These are phyloP conservation scores for Phytophthora boehmeriae DNA, from an alignment of 352 stramenopile genomes.

Conservation along the genomic window DNA sequence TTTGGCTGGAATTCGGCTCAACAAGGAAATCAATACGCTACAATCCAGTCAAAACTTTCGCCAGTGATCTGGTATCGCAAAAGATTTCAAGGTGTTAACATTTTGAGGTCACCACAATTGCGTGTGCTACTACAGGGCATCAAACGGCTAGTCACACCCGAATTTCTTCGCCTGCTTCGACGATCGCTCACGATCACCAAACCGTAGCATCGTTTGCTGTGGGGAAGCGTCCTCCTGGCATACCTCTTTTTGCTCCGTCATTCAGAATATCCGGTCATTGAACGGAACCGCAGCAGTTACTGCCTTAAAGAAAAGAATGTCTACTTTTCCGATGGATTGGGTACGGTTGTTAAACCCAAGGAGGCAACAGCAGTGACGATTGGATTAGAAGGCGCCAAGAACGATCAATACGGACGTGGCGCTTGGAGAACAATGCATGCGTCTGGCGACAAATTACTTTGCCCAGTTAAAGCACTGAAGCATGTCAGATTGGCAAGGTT, in stretches of 20 bases:
- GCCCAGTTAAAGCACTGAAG: slow-evolving; percentile 17
- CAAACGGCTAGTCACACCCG: slow-evolving; percentile 18
- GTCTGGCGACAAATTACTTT: slow-evolving; percentile 10
- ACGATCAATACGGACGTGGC: slow-evolving; percentile 26
- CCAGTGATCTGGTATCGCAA: slow-evolving; percentile 26
- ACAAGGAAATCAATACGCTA: slow-evolving; percentile 19
- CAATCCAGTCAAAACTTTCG: slow-evolving; percentile 22
- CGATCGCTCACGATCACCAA: not conserved
- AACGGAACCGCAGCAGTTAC: not conserved
- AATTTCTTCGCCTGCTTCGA: slow-evolving; percentile 11
- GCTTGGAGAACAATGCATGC: slow-evolving; percentile 29
- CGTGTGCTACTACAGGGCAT: slow-evolving; percentile 19
- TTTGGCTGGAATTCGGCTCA: slow-evolving; percentile 11
- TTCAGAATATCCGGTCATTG: slow-evolving; percentile 21
- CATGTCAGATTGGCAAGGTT: not conserved
- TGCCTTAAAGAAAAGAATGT: slow-evolving; percentile 16
- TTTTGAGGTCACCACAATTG: slow-evolving; percentile 1
- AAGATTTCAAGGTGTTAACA: not conserved
- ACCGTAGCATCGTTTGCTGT: slow-evolving; percentile 20
- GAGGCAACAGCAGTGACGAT: slow-evolving; percentile 20
- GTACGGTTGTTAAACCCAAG: not conserved
- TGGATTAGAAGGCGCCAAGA: slow-evolving; percentile 20
- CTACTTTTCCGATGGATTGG: slow-evolving; percentile 12
- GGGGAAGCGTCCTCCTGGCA: slow-evolving; percentile 18
- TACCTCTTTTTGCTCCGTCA: slow-evolving; percentile 30